Evolutionary conservation across 2,329 filamentous ascomycete genomes (phyloP), one percentile per base, ranked within the genome.

Genomic region (Sporothrix mexicana): DNA sequence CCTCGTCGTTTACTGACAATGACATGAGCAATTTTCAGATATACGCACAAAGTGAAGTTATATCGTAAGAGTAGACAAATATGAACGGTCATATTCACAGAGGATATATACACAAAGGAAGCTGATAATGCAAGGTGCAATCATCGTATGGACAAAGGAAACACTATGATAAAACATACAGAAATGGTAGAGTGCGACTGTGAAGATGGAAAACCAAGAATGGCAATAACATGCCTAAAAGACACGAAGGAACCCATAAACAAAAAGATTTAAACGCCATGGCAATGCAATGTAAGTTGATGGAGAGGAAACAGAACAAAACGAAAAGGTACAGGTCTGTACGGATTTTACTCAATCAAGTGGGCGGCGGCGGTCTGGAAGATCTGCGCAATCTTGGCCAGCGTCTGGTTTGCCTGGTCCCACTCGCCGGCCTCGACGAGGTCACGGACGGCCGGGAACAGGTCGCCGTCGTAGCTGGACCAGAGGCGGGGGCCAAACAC

Each of bases 391-490:
- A 93, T 91, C 81, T 91, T 93, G 76, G 91, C 85, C 43, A 97
- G 87, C 79, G 92, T 88, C 71, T 84, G 81, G 78, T 92, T 89
- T 2, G 92, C 92, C 13, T 88, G 80, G 1, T 82, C 84, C 92
- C 92, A 95, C 77, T 97, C 88, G 36, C 88, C 87, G 3, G 85
- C 87, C 74, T 92, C 88, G 55, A 98, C 85, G 9, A 92, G 90
- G 78, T 98, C 95, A 72, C 93, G 87, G 72, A 98, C 92, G n/a
- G 91, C 91, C 0, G 95, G 95, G 82, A 97, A 97, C 74, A 88
- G 88, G 0, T 88, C 88, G 72, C 88, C 87, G 45, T 92, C 88
- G 76, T 91, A 88, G 51, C 87, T 89, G 47, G 90, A 91, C 91
- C 93, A 95, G 2, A 89, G 84, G 78, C 93, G 89, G 0, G 96